phyloP scores from a whole-genome alignment of 1,284 basidiomycete species.

The Kwoniella shivajii region DNA sequence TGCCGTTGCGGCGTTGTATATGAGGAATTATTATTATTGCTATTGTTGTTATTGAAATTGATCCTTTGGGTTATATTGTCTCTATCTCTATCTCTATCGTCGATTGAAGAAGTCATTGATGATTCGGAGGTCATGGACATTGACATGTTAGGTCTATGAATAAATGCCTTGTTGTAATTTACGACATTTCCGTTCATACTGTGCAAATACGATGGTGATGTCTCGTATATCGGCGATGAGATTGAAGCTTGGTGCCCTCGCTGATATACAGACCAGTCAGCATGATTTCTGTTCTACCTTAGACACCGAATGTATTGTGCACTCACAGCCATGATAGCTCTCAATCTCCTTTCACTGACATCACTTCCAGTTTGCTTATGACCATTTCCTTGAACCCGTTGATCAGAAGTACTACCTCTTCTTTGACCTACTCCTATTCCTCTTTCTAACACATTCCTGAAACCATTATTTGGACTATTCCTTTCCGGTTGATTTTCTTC shows the following conservation, averaged over 20 bases:
- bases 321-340: constrained; percentile 42
- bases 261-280: constrained; percentile 4
- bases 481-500: neutral
- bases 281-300: no score
- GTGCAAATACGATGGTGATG: constrained; percentile 15
- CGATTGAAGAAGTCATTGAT: constrained; percentile 20
- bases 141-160: constrained; percentile 2
- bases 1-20: neutral
- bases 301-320: no score
- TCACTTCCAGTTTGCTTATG: constrained; percentile 28
- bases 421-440: neutral
- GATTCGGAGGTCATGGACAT: constrained; percentile 15
- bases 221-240: constrained; percentile 35
- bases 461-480: neutral
- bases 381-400: constrained; percentile 2
- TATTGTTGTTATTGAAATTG: constrained; percentile 5
- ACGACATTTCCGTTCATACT: constrained; percentile 5
- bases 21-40: neutral
- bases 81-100: constrained; percentile 3
- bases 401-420: neutral
- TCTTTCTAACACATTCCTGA: neutral
- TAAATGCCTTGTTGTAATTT: constrained; percentile 4
- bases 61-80: constrained; percentile 17
- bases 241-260: constrained; percentile 32
- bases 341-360: constrained; percentile 28